phyloP scores from a whole-genome alignment of 805 yeast genomes.

The Teunomyces pallodes region DNA sequence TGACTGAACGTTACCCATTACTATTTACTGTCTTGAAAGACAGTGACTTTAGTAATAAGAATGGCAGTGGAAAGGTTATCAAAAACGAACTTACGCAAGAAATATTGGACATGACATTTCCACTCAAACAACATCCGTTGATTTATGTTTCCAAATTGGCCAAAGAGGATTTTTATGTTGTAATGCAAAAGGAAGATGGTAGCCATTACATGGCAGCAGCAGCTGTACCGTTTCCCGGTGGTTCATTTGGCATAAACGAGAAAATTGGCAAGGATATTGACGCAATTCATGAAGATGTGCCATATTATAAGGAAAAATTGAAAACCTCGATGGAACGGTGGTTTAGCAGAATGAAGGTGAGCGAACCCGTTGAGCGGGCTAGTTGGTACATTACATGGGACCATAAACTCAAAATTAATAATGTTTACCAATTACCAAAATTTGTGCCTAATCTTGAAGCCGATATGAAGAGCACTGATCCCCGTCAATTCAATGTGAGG shows the following conservation, averaged over 20 bases:
- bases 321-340: slow-evolving; percentile 71
- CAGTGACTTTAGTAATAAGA: slow-evolving; percentile 26
- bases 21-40: slow-evolving; percentile 49
- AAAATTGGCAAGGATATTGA: slow-evolving; percentile 64
- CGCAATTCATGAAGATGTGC: slow-evolving; percentile 65
- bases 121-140: slow-evolving; percentile 64
- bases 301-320: slow-evolving; percentile 64
- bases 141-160: slow-evolving; percentile 64
- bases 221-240: slow-evolving; percentile 79
- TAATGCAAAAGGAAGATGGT: slow-evolving; percentile 53
- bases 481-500: slow-evolving; percentile 59
- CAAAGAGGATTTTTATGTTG: slow-evolving; percentile 72
- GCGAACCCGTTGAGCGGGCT: slow-evolving; percentile 69
- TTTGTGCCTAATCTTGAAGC: slow-evolving; percentile 33
- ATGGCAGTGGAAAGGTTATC: slow-evolving; percentile 43
- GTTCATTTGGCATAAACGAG: slow-evolving; percentile 60
- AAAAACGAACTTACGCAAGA: slow-evolving; percentile 64
- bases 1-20: slow-evolving; percentile 61
- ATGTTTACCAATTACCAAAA: slow-evolving; percentile 54
- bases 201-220: slow-evolving; percentile 66
- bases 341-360: slow-evolving; percentile 60
- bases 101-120: slow-evolving; percentile 54
- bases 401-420: slow-evolving; percentile 54
- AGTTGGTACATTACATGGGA: slow-evolving; percentile 78
- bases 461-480: slow-evolving; percentile 35